Evolutionary conservation across 1,139 yeast species (phyloP).

Genomic region (Diutina mesorugosa): DNA sequence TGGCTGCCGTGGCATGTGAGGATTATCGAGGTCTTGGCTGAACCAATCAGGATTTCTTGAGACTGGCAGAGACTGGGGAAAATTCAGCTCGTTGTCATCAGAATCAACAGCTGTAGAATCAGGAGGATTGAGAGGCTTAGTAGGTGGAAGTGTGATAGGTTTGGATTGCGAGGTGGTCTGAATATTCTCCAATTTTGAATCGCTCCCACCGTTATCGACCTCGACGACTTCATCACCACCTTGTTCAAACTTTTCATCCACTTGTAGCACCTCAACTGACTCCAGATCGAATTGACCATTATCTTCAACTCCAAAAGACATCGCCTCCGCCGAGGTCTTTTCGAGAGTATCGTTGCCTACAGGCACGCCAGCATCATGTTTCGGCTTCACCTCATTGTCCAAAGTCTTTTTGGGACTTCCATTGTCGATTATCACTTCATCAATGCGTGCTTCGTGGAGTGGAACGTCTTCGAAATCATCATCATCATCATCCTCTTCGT

Average conservation of each 20-base stretch:
- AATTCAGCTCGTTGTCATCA: background rate
- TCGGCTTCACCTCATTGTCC: background rate
- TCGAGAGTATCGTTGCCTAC: too few species aligned
- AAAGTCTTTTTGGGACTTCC: background rate
- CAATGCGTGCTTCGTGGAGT: background rate
- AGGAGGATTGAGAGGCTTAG: background rate
- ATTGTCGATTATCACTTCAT: background rate
- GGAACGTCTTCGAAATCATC: background rate
- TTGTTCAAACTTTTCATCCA: background rate
- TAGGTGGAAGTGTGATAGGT: background rate
- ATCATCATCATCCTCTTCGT: background rate
- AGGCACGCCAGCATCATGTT: background rate
- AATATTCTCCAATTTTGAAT: background rate
- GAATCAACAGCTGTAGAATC: background rate
- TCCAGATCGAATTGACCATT: background rate
- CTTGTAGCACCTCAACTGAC: background rate
- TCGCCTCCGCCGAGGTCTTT: background rate
- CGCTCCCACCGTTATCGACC: background rate
- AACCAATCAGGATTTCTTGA: slow-evolving; percentile 22
- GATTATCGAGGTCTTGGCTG: slow-evolving; percentile 7
- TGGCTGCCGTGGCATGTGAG: slow-evolving; percentile 6
- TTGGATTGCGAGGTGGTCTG: background rate
- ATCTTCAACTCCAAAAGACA: background rate
- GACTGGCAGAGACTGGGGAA: background rate
- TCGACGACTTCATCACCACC: background rate